These are phyloP conservation scores for Rhizopus delemar DNA, from an alignment of 371 early-diverging fungal species.

Conservation along the genomic window DNA sequence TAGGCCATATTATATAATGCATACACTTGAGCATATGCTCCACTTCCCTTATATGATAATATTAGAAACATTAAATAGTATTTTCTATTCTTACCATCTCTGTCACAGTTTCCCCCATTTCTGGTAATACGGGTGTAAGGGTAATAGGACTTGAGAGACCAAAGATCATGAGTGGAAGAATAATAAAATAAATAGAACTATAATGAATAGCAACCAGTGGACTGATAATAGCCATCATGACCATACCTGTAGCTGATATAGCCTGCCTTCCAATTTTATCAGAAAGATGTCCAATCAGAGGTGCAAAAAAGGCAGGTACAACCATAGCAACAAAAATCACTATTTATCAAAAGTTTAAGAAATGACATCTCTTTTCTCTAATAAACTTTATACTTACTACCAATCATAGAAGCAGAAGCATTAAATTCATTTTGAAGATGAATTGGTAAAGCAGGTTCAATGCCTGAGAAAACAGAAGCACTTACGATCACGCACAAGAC, in stretches of 20 bases:
- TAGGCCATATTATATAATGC: conserved; percentile 61
- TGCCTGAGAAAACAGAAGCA: conserved; percentile 61
- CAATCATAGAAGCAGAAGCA: conserved; percentile 55
- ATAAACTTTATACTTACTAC: conserved; percentile 28
- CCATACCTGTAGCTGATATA: conserved; percentile 55
- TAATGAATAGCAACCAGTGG: conserved; percentile 51
- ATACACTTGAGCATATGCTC: conserved; percentile 59
- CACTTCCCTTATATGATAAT: conserved; percentile 37
- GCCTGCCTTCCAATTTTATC: conserved; percentile 58
- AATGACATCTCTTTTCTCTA: not conserved
- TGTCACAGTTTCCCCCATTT: conserved; percentile 58
- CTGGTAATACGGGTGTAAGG: conserved; percentile 57
- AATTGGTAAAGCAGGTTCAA: conserved; percentile 68
- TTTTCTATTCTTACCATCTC: conserved; percentile 40
- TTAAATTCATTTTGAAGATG: conserved; percentile 49
- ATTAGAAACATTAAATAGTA: not conserved
- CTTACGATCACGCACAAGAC: conserved; percentile 57
- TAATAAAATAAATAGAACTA: conserved; percentile 40
- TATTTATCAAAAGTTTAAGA: conserved; percentile 7
- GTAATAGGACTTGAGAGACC: conserved; percentile 60
- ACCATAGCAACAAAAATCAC: conserved; percentile 66
- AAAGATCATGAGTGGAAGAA: conserved; percentile 57
- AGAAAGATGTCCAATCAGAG: conserved; percentile 60
- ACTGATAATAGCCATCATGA: conserved; percentile 47
- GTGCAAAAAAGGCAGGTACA: conserved; percentile 62